These are phyloP conservation scores for Saccharomycopsis oosterbeekiorum DNA, from an alignment of 805 yeast species.

Conservation along the genomic window DNA sequence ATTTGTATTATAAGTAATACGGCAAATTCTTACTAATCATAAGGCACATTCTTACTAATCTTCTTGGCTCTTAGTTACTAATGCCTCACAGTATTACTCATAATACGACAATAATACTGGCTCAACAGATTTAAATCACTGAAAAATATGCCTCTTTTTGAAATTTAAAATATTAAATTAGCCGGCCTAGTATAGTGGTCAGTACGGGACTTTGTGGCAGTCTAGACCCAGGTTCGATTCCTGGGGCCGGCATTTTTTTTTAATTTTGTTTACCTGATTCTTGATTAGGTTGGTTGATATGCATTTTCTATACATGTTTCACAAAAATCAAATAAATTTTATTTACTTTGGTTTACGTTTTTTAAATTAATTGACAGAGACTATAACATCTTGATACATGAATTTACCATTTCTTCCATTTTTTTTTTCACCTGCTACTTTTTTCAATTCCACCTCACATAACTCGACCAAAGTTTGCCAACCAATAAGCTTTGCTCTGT, in stretches of 20 bases:
- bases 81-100: too few relatives aligned
- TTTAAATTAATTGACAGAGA: not conserved
- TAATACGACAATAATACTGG: too few relatives aligned
- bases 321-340: not conserved
- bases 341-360: not conserved
- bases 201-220: constrained; percentile 34
- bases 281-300: not conserved
- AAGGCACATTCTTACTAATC: too few relatives aligned
- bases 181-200: constrained; percentile 34
- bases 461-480: not conserved
- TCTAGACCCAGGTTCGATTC: constrained; percentile 34
- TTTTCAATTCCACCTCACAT: not conserved
- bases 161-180: too few relatives aligned
- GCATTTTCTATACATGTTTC: not conserved
- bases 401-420: not conserved
- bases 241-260: constrained; percentile 29
- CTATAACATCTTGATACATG: not conserved
- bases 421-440: not conserved
- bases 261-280: not conserved
- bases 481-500: not conserved
- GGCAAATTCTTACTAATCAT: too few relatives aligned
- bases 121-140: too few relatives aligned
- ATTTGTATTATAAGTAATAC: too few relatives aligned
- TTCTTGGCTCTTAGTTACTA: too few relatives aligned
- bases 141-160: too few relatives aligned